Base-by-base conservation (phyloP, 192 early-diverging fungal species). In the Polychytrium aggregatum region DNA sequence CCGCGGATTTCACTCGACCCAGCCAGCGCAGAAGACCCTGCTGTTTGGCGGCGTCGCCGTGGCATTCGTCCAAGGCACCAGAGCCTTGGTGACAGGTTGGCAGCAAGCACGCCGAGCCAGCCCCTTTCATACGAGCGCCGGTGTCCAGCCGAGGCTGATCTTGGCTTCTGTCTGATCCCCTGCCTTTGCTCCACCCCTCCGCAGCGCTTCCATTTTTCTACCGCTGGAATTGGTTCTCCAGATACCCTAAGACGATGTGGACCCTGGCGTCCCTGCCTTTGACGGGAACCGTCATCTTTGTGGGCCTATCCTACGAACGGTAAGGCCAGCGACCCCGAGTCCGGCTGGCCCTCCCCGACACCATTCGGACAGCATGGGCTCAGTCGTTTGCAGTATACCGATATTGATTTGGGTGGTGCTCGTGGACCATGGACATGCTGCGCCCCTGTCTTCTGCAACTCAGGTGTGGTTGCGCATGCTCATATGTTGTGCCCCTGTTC, bases 121-220 rank as follows among this genome's bases (percentile, higher is more conserved):
- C 21, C 21, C 7, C 41, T 17, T 21, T 17, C 41, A 20, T 11
- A 43, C 17, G 7, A 9, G 9, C 22, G 21, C 17, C 41, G 17
- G 17, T 21, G 21, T 43, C 35, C 9, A 16, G 9, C 35, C n/a
- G 9, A 37, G n/a, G 9, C 35, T 16, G n/a, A 9, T 37, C 35
- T 37, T 9, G 9, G 35, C 35, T 16, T 11, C 9, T 37, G 9
- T 11, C 35, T 37, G 9, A 9, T 37, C 9, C n/a, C 35, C 35
- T 37, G 35, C 35, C 9, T 37, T 11, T 37, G 9, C 35, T 37
- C 9, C 35, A 37, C n/a, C 35, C 9, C 35, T 37, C 35, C 18
- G 47, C 50, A 21, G 60, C 55, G n/a, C 36, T 57, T 6, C 60
- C 60, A 14, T 47, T 62, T 11, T 29, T 62, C 25, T 62, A 54